phyloP scores from a whole-genome alignment of 352 stramenopile species.

The Pythium utonaiense region DNA sequence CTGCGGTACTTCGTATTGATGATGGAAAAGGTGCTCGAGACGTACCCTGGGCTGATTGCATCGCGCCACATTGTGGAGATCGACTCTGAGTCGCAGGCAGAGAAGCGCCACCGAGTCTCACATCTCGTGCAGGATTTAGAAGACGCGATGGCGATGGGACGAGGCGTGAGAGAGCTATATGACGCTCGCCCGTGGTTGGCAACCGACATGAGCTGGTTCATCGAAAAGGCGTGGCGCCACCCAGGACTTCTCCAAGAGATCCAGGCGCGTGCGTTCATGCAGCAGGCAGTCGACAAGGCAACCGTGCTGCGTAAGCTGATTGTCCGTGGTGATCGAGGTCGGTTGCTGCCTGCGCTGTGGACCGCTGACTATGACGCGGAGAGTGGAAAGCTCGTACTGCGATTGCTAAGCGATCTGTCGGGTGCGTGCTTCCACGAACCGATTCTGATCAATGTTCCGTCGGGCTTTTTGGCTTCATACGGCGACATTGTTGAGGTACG shows the following conservation, averaged over 20 bases:
- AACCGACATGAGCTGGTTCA: slow-evolving; percentile 13
- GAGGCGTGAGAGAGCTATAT: neutral
- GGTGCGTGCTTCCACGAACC: slow-evolving; percentile 21
- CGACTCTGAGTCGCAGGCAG: neutral
- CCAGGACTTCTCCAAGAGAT: slow-evolving; percentile 3
- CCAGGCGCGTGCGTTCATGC: slow-evolving; percentile 4
- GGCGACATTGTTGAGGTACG: neutral
- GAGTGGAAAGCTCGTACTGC: slow-evolving; percentile 1
- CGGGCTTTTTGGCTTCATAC: slow-evolving; percentile 13
- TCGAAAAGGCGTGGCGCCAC: slow-evolving; percentile 16
- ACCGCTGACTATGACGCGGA: neutral
- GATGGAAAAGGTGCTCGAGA: slow-evolving; percentile 23
- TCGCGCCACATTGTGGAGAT: slow-evolving; percentile 16
- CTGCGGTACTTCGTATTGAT: slow-evolving; percentile 20
- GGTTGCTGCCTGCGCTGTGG: slow-evolving; percentile 18
- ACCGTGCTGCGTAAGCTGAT: slow-evolving; percentile 12
- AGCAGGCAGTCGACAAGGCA: slow-evolving; percentile 9
- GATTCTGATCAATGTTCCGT: slow-evolving; percentile 8
- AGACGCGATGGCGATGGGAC: slow-evolving; percentile 1
- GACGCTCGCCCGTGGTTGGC: slow-evolving; percentile 5
- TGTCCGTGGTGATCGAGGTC: neutral
- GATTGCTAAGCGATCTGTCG: slow-evolving; percentile 23
- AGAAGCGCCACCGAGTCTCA: neutral
- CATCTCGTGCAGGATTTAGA: slow-evolving; percentile 2
- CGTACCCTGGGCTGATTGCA: slow-evolving; percentile 12